Percentiles rank a stretch among this genome's conserved stretches.
Conservation (phyloP, 495 filamentous ascomycete species). For the Penicillium canescens region DNA sequence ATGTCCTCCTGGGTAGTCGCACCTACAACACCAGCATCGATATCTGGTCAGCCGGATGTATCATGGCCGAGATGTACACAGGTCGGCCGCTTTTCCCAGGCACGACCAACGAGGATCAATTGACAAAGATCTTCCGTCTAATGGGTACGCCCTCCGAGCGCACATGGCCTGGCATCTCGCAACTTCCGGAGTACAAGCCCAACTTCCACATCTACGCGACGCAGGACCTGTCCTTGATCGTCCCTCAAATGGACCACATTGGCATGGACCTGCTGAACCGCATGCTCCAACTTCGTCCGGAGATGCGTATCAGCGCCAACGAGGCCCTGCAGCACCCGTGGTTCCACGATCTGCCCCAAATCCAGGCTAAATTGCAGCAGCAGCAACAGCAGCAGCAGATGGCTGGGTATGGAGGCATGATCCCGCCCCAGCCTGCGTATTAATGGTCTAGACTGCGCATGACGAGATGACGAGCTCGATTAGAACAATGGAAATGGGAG, state of each 20-base stretch:
- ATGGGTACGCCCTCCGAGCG: slow-evolving; percentile 95
- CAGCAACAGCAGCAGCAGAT: slow-evolving; percentile 46
- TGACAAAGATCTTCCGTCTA: slow-evolving; percentile 92
- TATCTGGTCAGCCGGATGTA: slow-evolving; percentile 96
- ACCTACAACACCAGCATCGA: slow-evolving; percentile 98
- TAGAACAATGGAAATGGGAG: slow-evolving; percentile 35
- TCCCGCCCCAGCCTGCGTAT: slow-evolving; percentile 41
- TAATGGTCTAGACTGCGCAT: slow-evolving; percentile 25
- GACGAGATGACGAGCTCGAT: slow-evolving; percentile 33
- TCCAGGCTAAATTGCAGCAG: slow-evolving; percentile 53
- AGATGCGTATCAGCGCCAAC: slow-evolving; percentile 82
- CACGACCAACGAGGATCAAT: slow-evolving; percentile 94
- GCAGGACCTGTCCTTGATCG: slow-evolving; percentile 78
- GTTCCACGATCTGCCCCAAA: slow-evolving; percentile 69
- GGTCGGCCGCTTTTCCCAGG: slow-evolving; percentile 91
- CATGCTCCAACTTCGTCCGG: slow-evolving; percentile 92
- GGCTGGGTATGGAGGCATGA: slow-evolving; percentile 45
- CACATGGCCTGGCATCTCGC: slow-evolving; percentile 87
- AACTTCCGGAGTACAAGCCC: slow-evolving; percentile 91
- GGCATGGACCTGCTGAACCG: slow-evolving; percentile 83
- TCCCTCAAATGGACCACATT: slow-evolving; percentile 84
- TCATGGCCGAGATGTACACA: slow-evolving; percentile 98
- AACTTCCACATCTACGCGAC: slow-evolving; percentile 95
- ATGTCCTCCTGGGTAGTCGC: slow-evolving; percentile 84
- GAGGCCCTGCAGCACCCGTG: slow-evolving; percentile 87